Base-by-base conservation (phyloP, 1,139 yeast species). In the Sugiyamaella novakii region DNA sequence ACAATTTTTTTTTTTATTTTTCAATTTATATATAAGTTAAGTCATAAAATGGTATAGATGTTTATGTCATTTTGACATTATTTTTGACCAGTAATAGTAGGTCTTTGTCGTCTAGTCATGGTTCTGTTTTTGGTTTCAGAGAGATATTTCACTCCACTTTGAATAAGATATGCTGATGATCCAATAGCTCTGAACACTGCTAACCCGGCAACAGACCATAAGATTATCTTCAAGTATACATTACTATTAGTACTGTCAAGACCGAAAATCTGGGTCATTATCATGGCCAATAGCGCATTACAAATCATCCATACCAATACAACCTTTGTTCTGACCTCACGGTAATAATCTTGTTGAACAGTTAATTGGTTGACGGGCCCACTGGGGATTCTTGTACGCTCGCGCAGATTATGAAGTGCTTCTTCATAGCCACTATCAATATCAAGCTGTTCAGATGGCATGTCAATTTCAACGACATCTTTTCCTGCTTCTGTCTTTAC, bases 241-340 rank as follows among this genome's bases (percentile, higher is more conserved):
- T 92, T 92, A 29, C 78, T 70, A 39, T 82, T 83, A 15, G 44
- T 38, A n/a, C 21, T 22, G 15, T 29, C 46, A 2, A 89, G 80
- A 17, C 76, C 71, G 63, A 83, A 89, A 12, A 88, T 84, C 67
- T 91, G 95, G 11, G 89, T 78, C 73, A 92, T 85, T 10, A 94
- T 80, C 89, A 91, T 82, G 33, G 87, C 83, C 59, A 92, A 75
- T 19, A 92, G 68, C 60, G 87, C 73, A 65, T 92, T 92, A 27
- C 86, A 73, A 47, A 89, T 74, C 78, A 92, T 78, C 98, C 98
- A 92, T 6, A 81, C 71, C 61, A 91, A 78, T n/a, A 92, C 98
- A 40, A 92, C 96, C 56, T 92, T 79, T 1, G 98, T 87, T 71
- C 98, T 81, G 25, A 92, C 87, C 66, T 89, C 96, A 63, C 95